phyloP scores from a whole-genome alignment of 768 basidiomycete genomes.

The Inosperma sp. region DNA sequence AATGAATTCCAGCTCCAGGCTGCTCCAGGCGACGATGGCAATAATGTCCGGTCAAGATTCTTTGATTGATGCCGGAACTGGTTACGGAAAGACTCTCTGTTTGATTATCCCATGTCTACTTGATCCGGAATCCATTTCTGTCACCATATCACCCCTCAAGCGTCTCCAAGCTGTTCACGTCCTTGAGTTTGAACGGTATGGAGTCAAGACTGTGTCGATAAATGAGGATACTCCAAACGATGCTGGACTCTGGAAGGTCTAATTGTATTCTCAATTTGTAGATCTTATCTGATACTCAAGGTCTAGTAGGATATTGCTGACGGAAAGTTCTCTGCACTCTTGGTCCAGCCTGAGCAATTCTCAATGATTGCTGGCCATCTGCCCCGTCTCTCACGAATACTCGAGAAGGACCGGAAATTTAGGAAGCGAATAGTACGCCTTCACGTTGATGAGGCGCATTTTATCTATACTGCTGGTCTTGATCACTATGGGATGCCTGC shows the following conservation, averaged over 20 bases:
- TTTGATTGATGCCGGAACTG: constrained; percentile 14
- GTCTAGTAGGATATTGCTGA: constrained; percentile 5
- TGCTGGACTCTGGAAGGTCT: constrained; percentile 17
- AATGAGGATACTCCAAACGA: constrained; percentile 21
- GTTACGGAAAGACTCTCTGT: constrained; percentile 22
- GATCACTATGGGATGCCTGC: constrained; percentile 19
- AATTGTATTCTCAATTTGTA: neutral
- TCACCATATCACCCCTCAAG: constrained; percentile 21
- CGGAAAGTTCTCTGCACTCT: constrained; percentile 12
- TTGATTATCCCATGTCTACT: constrained; percentile 20
- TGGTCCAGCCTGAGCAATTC: constrained; percentile 21
- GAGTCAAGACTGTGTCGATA: constrained; percentile 19
- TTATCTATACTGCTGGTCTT: constrained; percentile 18
- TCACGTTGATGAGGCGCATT: constrained; percentile 24
- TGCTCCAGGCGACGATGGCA: neutral
- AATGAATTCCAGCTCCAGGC: constrained; percentile 2
- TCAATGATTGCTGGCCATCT: constrained; percentile 15
- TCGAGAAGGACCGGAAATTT: constrained; percentile 9
- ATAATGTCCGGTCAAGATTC: neutral
- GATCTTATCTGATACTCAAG: neutral
- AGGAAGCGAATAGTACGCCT: constrained; percentile 11
- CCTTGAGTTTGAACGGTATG: constrained; percentile 15
- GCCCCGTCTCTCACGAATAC: constrained; percentile 14
- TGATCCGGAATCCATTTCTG: constrained; percentile 9
- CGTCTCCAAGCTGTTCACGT: constrained; percentile 19